Conservation (phyloP, 1,284 basidiomycete genomes). For the Veloporphyrellus conicus region DNA sequence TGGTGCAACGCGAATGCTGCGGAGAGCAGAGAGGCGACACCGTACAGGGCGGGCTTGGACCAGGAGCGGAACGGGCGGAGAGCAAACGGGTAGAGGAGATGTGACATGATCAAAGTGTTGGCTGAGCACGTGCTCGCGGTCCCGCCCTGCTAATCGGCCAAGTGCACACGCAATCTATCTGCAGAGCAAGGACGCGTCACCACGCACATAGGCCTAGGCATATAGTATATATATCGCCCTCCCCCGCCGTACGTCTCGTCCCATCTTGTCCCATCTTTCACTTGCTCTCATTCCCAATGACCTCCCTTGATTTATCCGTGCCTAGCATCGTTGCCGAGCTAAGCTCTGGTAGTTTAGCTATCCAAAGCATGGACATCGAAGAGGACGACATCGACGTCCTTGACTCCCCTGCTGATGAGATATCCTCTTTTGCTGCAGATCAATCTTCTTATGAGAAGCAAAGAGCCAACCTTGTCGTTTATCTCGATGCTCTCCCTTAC, state of each 20-base stretch:
- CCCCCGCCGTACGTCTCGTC: conserved; percentile 29
- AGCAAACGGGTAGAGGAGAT: conserved; percentile 4
- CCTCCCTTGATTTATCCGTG: conserved; percentile 19
- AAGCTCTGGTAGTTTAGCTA: conserved; percentile 24
- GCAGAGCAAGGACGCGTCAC: conserved; percentile 29
- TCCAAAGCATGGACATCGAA: conserved; percentile 32
- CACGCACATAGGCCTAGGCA: conserved; percentile 6
- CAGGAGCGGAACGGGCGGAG: conserved; percentile 10
- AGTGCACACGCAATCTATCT: conserved; percentile 15
- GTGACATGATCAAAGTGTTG: conserved; percentile 16
- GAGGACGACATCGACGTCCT: conserved; percentile 33
- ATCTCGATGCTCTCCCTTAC: conserved; percentile 73
- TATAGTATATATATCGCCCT: conserved; percentile 14
- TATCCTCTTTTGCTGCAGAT: conserved; percentile 19
- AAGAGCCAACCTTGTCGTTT: conserved; percentile 53
- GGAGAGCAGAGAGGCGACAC: conserved; percentile 35
- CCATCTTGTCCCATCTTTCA: conserved; percentile 10
- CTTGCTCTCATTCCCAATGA: conserved; percentile 25
- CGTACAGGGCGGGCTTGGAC: conserved; percentile 30
- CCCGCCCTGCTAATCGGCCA: background rate
- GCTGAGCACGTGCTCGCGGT: conserved; percentile 17
- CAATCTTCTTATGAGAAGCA: conserved; percentile 49
- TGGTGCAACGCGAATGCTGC: conserved; percentile 29
- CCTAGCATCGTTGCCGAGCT: conserved; percentile 31
- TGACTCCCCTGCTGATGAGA: conserved; percentile 31